These are phyloP conservation scores for Macadamia integrifolia DNA, from an alignment of 164 flowering plant species.

Conservation along the genomic window DNA sequence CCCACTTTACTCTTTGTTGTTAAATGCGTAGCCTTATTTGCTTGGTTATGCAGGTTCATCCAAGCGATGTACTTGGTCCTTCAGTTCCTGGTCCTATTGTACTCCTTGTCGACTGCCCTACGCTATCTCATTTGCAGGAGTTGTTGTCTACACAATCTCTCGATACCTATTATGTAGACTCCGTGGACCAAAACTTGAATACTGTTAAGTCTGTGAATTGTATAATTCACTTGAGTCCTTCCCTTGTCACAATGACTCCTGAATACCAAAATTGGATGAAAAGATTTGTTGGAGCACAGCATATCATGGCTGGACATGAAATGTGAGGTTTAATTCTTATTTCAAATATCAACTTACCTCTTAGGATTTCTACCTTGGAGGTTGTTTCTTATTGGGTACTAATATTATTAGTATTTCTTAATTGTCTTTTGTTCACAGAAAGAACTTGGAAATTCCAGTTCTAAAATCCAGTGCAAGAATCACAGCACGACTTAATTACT, in stretches of 20 bases:
- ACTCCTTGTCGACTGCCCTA: conserved; percentile 86
- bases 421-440: conserved; percentile 38
- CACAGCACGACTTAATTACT: conserved; percentile 72
- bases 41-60: conserved; percentile 63
- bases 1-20: not conserved
- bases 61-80: conserved; percentile 92
- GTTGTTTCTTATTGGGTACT: not conserved
- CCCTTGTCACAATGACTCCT: conserved; percentile 37
- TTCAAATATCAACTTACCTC: not conserved
- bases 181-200: conserved; percentile 14
- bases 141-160: conserved; percentile 50
- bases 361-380: not conserved
- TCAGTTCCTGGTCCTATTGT: conserved; percentile 92
- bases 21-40: conserved; percentile 7
- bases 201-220: conserved; percentile 58
- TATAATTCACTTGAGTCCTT: conserved; percentile 77
- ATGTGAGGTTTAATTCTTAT: conserved; percentile 31
- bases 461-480: conserved; percentile 80
- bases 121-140: conserved; percentile 51
- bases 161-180: conserved; percentile 44
- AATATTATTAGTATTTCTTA: not conserved
- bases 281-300: conserved; percentile 78
- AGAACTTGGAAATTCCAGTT: conserved; percentile 78
- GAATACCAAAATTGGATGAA: conserved; percentile 81
- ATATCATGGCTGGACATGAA: conserved; percentile 93